Base-by-base conservation (phyloP, 805 yeast genomes). In the Lipomyces chichibuensis region DNA sequence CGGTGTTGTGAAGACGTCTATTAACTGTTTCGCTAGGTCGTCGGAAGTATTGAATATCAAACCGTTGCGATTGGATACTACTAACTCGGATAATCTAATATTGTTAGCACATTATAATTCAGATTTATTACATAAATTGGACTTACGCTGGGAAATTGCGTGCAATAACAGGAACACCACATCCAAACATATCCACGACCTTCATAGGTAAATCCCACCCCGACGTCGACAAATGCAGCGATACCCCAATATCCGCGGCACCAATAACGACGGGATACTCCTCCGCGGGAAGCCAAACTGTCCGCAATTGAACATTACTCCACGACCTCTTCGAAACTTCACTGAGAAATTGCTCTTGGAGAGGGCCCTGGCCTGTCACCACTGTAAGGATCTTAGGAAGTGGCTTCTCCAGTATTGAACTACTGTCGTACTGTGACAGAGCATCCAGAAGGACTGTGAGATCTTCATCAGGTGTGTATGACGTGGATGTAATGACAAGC, bases 301-400 rank as follows among this genome's bases (percentile, higher is more conserved):
- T 84, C 64, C 83, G 83, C 5, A 95, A 81, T 0, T 82, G 74
- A 5, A 92, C 85, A 52, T 84, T 82, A 2, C 79, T 71, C 75
- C 86, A 80, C 23, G 77, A 66, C 53, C 84, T 81, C 3, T 75
- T 67, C 65, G 83, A 77, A 9, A 75, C 72, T n/a, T 79, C 73
- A 1, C 90, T 89, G 29, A 80, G 76, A 72, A 88, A 89, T 25
- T 84, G 79, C 1, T 78, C 76, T 71, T 86, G 86, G 78, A 90
- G 76, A 0, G 98, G 98, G 0, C 99, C 99, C 76, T 93, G 94
- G 0, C 99, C 99, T 0, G 99, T 95, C n/a, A 95, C 88, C n/a
- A 95, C 78, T 62, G 92, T 84, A 51, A 87, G 76, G 1, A 93
- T 74, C 0, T 70, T 43, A 8, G 62, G 65, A n/a, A 61, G 57